These are phyloP conservation scores for Groenewaldozyma auringiensis DNA, from an alignment of 1,139 yeast genomes.

Conservation along the genomic window DNA sequence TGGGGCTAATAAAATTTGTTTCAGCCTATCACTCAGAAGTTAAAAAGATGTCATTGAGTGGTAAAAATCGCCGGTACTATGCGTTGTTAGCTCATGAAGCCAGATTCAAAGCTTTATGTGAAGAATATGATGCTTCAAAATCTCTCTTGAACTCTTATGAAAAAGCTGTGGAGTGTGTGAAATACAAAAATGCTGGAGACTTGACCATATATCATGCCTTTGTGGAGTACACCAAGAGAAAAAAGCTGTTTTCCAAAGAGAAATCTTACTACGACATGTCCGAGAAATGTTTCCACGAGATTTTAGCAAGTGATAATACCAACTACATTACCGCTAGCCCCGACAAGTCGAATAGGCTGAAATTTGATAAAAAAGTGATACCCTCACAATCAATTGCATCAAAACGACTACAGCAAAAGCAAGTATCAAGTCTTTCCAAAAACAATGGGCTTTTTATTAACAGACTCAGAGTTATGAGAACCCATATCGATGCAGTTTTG, in stretches of 20 bases:
- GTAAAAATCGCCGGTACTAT: constrained; percentile 16
- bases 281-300: constrained; percentile 9
- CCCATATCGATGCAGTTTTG: background rate
- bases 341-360: background rate
- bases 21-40: constrained; percentile 21
- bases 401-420: background rate
- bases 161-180: constrained; percentile 15
- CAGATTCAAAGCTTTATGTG: constrained; percentile 20
- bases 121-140: constrained; percentile 19
- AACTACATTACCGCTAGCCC: background rate
- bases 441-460: background rate
- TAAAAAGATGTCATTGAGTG: constrained; percentile 15
- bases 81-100: constrained; percentile 15
- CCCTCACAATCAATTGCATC: background rate
- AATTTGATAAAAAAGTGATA: background rate
- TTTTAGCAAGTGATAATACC: background rate
- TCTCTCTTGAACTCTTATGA: constrained; percentile 19
- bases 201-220: constrained; percentile 21
- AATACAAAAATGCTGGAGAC: constrained; percentile 18
- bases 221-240: constrained; percentile 20
- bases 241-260: constrained; percentile 20
- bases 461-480: background rate
- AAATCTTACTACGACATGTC: constrained; percentile 20
- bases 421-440: no score
- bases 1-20: constrained; percentile 21